Evolutionary conservation across 23 red algal species (phyloP), one percentile per base, ranked within the genome.

Genomic region (Gracilaria domingensis): DNA sequence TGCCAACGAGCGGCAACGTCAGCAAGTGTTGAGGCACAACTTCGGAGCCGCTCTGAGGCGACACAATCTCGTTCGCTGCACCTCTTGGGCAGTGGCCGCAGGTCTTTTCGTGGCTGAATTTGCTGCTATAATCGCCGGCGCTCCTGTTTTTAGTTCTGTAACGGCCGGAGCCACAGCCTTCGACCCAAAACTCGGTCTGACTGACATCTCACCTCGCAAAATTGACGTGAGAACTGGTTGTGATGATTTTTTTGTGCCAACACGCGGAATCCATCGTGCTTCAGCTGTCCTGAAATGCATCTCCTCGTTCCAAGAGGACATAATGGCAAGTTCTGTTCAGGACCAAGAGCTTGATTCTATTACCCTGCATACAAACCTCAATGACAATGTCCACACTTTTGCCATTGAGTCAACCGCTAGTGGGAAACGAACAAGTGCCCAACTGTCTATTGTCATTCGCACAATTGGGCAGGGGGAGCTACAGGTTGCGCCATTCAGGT

Each of bases 191-290:
- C 42, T 77, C 4, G 72, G n/a, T 50, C 7, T 77, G 0, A 30
- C 40, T 51, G 9, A 26, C 26, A 50, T 1, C 23, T 8, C 72
- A 1, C 72, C 8, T 12, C 72, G 72, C n/a, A 48, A 2, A n/a
- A 29, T 9, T 14, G n/a, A 77, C 20, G 72, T 8, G 20, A 50
- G 14, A n/a, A 9, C 32, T 32, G 70, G 70, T 12, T 51, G 72
- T 37, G 72, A 77, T 51, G 72, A 77, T 25, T 77, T 77, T 23
- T 77, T 77, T 51, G 72, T 50, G 0, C 40, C 72, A 3, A 37
- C n/a, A 1, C 72, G 72, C 3, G 72, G 72, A 0, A 12, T 77
- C 6, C 72, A 33, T 0, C 17, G 50, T 9, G 20, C 8, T 1
- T 4, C 12, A n/a, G 25, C 20, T 6, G 72, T 77, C 21, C 34